Evolutionary conservation across 768 basidiomycete genomes (phyloP).

Genomic region (Suillus plorans): DNA sequence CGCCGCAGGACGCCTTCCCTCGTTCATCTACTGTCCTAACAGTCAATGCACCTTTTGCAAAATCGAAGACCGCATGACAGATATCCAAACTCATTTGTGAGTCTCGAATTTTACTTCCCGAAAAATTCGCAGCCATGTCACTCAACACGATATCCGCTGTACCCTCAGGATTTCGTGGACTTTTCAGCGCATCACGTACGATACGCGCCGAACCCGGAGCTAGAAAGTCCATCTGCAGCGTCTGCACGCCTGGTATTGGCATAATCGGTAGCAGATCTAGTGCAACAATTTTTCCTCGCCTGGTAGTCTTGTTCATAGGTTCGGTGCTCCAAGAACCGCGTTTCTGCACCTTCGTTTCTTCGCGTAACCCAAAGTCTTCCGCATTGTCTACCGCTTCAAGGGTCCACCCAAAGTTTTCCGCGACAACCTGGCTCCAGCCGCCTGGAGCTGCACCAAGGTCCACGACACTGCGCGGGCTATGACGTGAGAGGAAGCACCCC

Average conservation of each 20-base stretch:
- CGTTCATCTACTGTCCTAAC: constrained; percentile 42
- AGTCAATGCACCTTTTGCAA: constrained; percentile 55
- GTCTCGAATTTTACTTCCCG: constrained; percentile 70
- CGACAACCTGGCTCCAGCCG: constrained; percentile 90
- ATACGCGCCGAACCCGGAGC: constrained; percentile 44
- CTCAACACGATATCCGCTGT: constrained; percentile 81
- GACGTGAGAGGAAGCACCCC: constrained; percentile 48
- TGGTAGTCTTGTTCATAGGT: constrained; percentile 7
- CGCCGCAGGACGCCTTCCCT: constrained; percentile 43
- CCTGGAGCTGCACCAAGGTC: constrained; percentile 94
- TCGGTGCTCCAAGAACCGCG: constrained; percentile 26
- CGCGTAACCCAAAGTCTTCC: neutral
- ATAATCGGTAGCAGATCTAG: constrained; percentile 78
- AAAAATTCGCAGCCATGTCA: constrained; percentile 87
- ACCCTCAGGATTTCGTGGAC: constrained; percentile 30
- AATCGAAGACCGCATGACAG: constrained; percentile 69
- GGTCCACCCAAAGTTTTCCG: constrained; percentile 56
- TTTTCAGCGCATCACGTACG: constrained; percentile 41
- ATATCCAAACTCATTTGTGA: constrained; percentile 69
- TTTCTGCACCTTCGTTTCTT: neutral
- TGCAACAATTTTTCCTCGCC: constrained; percentile 56
- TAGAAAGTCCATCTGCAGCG: constrained; percentile 81
- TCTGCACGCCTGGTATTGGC: constrained; percentile 70
- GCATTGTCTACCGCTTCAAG: constrained; percentile 2
- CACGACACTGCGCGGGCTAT: constrained; percentile 62